Evolutionary conservation across 177 flowering plant species (phyloP).

Genomic region (Vitis hybrid): DNA sequence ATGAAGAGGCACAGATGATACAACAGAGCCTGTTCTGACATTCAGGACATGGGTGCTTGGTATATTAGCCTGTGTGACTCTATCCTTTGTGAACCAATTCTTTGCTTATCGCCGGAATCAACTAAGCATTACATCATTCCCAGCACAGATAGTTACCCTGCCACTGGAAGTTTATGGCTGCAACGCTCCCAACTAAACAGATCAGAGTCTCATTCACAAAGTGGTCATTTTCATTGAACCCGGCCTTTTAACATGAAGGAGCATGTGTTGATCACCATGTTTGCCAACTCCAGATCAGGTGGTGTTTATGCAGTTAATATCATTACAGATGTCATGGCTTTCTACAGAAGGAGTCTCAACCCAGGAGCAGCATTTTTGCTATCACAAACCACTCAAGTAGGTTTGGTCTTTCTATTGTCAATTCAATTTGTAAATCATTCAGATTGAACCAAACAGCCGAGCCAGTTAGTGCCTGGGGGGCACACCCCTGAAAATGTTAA

Average conservation of each 20-base stretch:
- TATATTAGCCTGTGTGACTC: slow-evolving; percentile 16
- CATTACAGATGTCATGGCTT: slow-evolving; percentile 55
- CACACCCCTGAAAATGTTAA: no score
- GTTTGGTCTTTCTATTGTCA: neutral
- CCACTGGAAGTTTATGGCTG: slow-evolving; percentile 25
- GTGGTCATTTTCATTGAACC: slow-evolving; percentile 62
- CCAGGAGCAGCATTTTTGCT: slow-evolving; percentile 43
- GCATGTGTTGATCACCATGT: slow-evolving; percentile 72
- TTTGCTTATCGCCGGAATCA: slow-evolving; percentile 30
- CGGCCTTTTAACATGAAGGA: slow-evolving; percentile 78
- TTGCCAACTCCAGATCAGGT: slow-evolving; percentile 48
- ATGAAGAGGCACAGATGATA: slow-evolving; percentile 22
- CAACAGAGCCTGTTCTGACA: slow-evolving; percentile 31
- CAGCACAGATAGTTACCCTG: slow-evolving; percentile 24
- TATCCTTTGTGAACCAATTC: slow-evolving; percentile 39
- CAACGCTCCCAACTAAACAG: slow-evolving; percentile 5
- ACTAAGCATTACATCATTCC: slow-evolving; percentile 18
- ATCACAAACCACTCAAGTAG: slow-evolving; percentile 57
- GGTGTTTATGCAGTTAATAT: slow-evolving; percentile 53
- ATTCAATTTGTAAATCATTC: no score
- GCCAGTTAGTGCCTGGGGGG: no score
- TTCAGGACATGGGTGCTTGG: slow-evolving; percentile 42
- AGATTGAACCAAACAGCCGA: no score
- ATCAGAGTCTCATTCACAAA: slow-evolving; percentile 30
- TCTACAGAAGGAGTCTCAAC: slow-evolving; percentile 36